Evolutionary conservation across 305 asterid species (phyloP).

Genomic region (Withania somnifera): DNA sequence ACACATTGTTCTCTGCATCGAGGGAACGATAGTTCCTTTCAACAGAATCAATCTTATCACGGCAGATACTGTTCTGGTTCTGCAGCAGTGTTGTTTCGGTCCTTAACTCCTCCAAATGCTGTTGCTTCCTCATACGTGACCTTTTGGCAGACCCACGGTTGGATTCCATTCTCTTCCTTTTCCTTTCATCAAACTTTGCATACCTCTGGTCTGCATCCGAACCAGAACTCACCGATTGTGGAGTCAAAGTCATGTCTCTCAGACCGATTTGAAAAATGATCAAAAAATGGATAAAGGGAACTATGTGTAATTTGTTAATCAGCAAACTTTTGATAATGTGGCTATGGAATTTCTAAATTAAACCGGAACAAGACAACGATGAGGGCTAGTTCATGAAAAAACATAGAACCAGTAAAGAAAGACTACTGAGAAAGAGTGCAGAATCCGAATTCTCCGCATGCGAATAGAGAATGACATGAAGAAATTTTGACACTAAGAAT

Average conservation of each 20-base stretch:
- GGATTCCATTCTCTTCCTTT: slow-evolving; percentile 43
- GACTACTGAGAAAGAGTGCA: slow-evolving; percentile 53
- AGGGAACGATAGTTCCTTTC: slow-evolving; percentile 11
- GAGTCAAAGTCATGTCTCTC: slow-evolving; percentile 16
- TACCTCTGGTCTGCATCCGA: slow-evolving; percentile 20
- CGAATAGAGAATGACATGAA: neutral
- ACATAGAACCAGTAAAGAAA: slow-evolving; percentile 46
- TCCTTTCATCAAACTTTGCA: slow-evolving; percentile 31
- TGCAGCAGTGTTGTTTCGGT: slow-evolving; percentile 22
- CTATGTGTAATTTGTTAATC: neutral
- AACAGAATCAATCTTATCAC: slow-evolving; percentile 13
- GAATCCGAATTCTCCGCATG: slow-evolving; percentile 34
- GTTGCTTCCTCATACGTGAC: slow-evolving; percentile 44
- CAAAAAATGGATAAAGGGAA: neutral
- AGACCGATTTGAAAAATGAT: neutral
- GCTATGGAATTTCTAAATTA: neutral
- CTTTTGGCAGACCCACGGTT: slow-evolving; percentile 48
- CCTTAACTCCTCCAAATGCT: slow-evolving; percentile 23
- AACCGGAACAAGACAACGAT: neutral
- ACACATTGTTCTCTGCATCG: slow-evolving; percentile 40
- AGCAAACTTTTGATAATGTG: neutral
- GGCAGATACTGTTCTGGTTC: slow-evolving; percentile 18
- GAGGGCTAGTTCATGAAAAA: slow-evolving; percentile 29
- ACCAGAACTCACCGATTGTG: slow-evolving; percentile 15
- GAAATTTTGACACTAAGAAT: neutral